Base-by-base conservation (phyloP, 768 basidiomycete genomes). In the Cyclocybe aegerita region DNA sequence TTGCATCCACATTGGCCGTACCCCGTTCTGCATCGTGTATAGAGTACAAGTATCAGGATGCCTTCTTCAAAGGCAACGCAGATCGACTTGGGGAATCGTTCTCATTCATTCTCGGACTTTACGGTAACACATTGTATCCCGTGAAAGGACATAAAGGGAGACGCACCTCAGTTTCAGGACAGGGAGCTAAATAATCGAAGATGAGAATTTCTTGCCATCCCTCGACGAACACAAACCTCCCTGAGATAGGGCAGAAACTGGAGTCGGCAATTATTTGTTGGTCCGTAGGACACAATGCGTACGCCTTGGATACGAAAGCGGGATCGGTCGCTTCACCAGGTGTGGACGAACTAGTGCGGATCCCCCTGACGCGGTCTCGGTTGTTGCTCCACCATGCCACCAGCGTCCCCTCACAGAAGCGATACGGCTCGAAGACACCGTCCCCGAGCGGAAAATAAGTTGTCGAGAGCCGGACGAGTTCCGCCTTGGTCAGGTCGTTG, bases 171-270 rank as follows among this genome's bases (percentile, higher is more conserved):
- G 45, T 9, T 30, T 34, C 11, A 29, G 42, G 43, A 23, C 23
- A 23, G 7, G 23, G 41, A 12, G 41, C n/a, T 31, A 50, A 12
- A 36, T 43, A 50, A 23, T 50, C 49, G 14, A 38, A 17, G 31
- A 50, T 50, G 17, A 32, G 38, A 11, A 50, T 43, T 17, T 38
- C 15, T 9, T 31, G 16, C 14, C 38, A 34, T 15, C 36, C 36
- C 14, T 52, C 39, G 16, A 34, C 6, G 36, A 38, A 52, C 10
- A 43, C 45, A n/a, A 52, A 29, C 23, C 51, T 38, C 15, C 45
- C 51, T 23, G 51, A 41, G 14, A 52, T 32, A 4, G 51, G 45
- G 40, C 51, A 52, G 33, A 52, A 52, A 23, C 23, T 23, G 12
- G 40, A 23, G 44, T 46, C 44, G 34, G 33, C 14, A 37, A 37